Conservation (phyloP, 2,329 filamentous ascomycete genomes). For the Ustilaginoidea virens region DNA sequence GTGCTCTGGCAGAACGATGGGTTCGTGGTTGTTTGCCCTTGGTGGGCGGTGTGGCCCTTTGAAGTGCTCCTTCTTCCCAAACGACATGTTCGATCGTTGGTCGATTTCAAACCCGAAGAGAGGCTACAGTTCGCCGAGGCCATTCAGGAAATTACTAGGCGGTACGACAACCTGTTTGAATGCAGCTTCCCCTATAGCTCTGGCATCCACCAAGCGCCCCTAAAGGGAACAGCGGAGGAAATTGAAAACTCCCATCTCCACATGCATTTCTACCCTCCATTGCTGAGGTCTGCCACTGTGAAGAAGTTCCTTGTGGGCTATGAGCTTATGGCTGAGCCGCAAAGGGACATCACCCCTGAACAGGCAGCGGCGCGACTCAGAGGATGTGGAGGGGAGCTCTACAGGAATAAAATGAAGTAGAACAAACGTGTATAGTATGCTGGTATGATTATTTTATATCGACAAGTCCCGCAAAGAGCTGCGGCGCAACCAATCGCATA, state of each 20-base stretch:
- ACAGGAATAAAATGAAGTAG: constrained; percentile 43
- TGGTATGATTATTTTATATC: too few relatives aligned
- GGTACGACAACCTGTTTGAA: constrained; percentile 96
- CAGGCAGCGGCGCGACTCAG: constrained; percentile 72
- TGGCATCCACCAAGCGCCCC: constrained; percentile 86
- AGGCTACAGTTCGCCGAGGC: constrained; percentile 62
- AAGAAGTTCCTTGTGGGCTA: constrained; percentile 95
- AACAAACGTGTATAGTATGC: too few relatives aligned
- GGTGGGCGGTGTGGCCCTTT: constrained; percentile 98
- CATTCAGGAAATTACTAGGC: constrained; percentile 72
- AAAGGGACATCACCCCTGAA: constrained; percentile 93
- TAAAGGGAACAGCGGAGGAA: constrained; percentile 69
- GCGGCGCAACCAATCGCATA: too few relatives aligned
- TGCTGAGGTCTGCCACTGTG: constrained; percentile 83
- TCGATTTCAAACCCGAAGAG: constrained; percentile 64
- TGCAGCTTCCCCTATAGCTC: constrained; percentile 96
- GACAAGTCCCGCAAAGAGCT: too few relatives aligned
- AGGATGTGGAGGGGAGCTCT: constrained; percentile 65
- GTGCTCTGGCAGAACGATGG: constrained; percentile 75
- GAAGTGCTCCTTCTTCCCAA: constrained; percentile 84
- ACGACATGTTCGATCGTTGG: constrained; percentile 66
- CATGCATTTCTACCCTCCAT: constrained; percentile 93
- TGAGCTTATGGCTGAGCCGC: constrained; percentile 93
- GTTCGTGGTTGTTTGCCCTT: constrained; percentile 83
- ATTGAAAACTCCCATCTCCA: constrained; percentile 82